Base-by-base conservation (phyloP, 805 yeast species). In the Candida germanica region DNA sequence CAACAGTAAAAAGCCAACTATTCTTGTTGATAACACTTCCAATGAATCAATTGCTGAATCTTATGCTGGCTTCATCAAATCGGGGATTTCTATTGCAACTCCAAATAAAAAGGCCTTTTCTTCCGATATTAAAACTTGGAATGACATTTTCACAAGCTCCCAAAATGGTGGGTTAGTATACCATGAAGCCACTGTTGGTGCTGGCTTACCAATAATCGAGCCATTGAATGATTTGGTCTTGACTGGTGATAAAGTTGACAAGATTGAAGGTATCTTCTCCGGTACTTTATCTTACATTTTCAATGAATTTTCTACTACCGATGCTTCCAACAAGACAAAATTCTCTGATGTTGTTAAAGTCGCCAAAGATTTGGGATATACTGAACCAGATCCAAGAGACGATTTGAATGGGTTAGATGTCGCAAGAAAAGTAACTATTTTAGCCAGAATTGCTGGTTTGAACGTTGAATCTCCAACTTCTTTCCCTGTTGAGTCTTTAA, bases 311-410 rank as follows among this genome's bases (percentile, higher is more conserved):
- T 87, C 96, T 27, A 77, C 94, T 31, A 64, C 79, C 36, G 71
- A 69, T 42, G 67, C 80, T 30, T 68, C 74, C 31, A 55, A 65
- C 30, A 70, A 75, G 33, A 74, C 78, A 42, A 85, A 83, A 58
- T 93, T 89, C 61, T 87, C 97, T 17, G 95, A 88, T 37, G 81
- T 93, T 33, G 98, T 93, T 40, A 71, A 75, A 45, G 79, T 80
- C 31, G 98, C 99, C 35, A 91, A 91, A 66, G 65, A 80, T 35
- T 71, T 87, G 47, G 99, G 99, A 34, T 93, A 87, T 75, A 91
- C 97, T 27, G 98, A 93, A 67, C 99, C 99, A 33, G 99, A 93
- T 62, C 98, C 99, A 63, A 83, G 99, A 67, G 99, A 93, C 61
- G 99, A 93, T 59, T 77, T 93, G 63, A 93, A 91, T 62, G 99